These are phyloP conservation scores for Alternaria hordeiaustralica DNA, from an alignment of 2,329 filamentous ascomycete species.

Conservation along the genomic window DNA sequence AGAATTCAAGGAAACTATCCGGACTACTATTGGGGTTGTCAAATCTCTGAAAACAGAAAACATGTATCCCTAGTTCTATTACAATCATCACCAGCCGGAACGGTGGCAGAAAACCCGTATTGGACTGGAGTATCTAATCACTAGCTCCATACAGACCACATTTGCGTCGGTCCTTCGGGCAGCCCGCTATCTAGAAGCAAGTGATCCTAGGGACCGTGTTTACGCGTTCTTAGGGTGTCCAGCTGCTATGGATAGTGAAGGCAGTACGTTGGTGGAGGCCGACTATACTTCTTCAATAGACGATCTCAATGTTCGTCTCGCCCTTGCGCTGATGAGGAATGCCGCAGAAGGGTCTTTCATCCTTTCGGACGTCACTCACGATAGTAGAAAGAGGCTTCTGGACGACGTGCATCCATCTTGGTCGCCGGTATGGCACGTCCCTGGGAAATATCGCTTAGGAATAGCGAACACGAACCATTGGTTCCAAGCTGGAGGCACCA, in stretches of 20 bases:
- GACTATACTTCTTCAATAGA: neutral
- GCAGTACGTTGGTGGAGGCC: neutral
- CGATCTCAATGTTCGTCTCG: neutral
- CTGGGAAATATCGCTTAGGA: fast-evolving
- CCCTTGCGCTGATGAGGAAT: fast-evolving
- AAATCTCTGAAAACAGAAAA: too few species aligned
- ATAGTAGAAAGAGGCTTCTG: too few species aligned
- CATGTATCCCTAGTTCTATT: fast-evolving
- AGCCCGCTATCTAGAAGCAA: fast-evolving
- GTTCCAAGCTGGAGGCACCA: neutral
- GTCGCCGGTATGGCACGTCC: neutral
- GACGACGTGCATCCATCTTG: neutral
- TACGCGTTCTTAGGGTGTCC: neutral
- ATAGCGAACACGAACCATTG: fast-evolving
- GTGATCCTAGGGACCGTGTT: neutral
- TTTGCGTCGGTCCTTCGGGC: too few species aligned
- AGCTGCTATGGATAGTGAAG: fast-evolving
- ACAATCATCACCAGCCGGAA: fast-evolving
- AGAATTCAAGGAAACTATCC: too few species aligned
- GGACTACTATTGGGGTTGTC: too few species aligned
- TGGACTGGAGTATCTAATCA: neutral
- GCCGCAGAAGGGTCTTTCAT: fast-evolving
- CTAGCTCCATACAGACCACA: too few species aligned
- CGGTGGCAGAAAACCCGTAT: neutral
- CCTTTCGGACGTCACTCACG: neutral